These are phyloP conservation scores for Sodiomyces alkalinus DNA, from an alignment of 2,329 filamentous ascomycete genomes.

Conservation along the genomic window DNA sequence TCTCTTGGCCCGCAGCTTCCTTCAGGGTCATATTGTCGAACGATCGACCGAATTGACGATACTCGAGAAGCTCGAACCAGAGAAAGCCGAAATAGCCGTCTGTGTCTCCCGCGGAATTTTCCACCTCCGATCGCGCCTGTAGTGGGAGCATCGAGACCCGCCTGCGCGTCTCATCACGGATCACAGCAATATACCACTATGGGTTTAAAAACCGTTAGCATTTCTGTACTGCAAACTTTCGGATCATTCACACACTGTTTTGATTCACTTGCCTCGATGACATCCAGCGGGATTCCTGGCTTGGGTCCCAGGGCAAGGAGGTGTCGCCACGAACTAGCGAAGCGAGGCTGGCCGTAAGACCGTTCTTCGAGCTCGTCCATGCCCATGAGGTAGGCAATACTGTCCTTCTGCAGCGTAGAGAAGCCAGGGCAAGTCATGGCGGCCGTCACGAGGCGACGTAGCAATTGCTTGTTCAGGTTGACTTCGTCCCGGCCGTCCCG, in stretches of 20 bases:
- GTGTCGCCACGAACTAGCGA: constrained; percentile 33
- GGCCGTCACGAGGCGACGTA: constrained; percentile 34
- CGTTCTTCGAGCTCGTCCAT: constrained; percentile 19
- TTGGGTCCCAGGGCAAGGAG: constrained; percentile 36
- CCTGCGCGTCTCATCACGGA: constrained; percentile 35
- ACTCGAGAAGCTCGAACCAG: constrained; percentile 30
- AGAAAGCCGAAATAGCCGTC: constrained; percentile 37
- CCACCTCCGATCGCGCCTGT: constrained; percentile 23
- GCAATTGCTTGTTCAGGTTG: constrained; percentile 35
- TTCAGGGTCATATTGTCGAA: constrained; percentile 35
- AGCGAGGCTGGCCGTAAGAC: constrained; percentile 30
- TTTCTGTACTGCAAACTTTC: background rate
- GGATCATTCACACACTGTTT: background rate
- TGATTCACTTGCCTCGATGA: constrained; percentile 33
- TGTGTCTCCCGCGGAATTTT: constrained; percentile 16
- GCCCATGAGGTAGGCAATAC: constrained; percentile 29
- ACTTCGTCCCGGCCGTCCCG: constrained; percentile 20
- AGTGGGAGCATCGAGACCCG: constrained; percentile 23
- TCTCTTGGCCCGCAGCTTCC: constrained; percentile 29
- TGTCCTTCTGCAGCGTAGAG: constrained; percentile 44
- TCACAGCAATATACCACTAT: constrained; percentile 41
- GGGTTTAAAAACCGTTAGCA: constrained; percentile 7
- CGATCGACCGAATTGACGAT: constrained; percentile 17
- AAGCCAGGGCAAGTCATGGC: constrained; percentile 46
- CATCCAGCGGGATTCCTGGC: constrained; percentile 29